Evolutionary conservation across 2,329 filamentous ascomycete species (phyloP).

Genomic region (Tolypocladium pustulatum): DNA sequence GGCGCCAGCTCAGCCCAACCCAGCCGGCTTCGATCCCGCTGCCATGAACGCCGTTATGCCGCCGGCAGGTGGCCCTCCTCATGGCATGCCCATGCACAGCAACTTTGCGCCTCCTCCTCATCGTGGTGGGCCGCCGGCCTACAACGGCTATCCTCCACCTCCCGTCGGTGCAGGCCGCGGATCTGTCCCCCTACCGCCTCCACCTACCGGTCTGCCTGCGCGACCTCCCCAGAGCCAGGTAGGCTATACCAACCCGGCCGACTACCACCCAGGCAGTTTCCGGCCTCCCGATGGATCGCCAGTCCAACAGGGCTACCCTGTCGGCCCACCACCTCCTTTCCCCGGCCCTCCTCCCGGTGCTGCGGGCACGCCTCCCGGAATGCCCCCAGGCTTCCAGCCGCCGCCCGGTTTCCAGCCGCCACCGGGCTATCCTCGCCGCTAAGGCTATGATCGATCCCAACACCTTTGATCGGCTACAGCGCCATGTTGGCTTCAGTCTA

Average conservation of each 20-base stretch:
- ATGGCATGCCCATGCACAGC: slow-evolving; percentile 25
- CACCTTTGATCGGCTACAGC: not conserved
- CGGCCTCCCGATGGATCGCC: slow-evolving; percentile 27
- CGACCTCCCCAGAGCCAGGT: slow-evolving; percentile 36
- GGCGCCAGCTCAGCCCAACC: slow-evolving; percentile 7
- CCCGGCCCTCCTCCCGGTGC: slow-evolving; percentile 22
- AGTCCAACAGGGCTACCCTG: slow-evolving; percentile 27
- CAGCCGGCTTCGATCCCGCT: slow-evolving; percentile 23
- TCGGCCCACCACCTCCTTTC: slow-evolving; percentile 28
- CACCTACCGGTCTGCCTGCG: slow-evolving; percentile 39
- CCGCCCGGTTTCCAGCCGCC: slow-evolving; percentile 32
- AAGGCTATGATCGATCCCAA: not conserved
- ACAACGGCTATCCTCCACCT: slow-evolving; percentile 16
- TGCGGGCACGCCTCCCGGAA: slow-evolving; percentile 24
- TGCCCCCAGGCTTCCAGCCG: slow-evolving; percentile 35
- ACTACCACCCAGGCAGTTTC: slow-evolving; percentile 34
- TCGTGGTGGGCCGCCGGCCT: slow-evolving; percentile 21
- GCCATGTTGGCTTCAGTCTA: not conserved
- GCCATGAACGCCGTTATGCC: slow-evolving; percentile 15
- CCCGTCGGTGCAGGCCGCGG: slow-evolving; percentile 17
- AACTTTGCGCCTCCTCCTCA: slow-evolving; percentile 25
- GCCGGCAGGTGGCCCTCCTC: slow-evolving; percentile 14
- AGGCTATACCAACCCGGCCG: slow-evolving; percentile 34
- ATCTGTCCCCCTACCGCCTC: slow-evolving; percentile 32
- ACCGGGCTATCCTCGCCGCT: slow-evolving; percentile 26